Conservation (phyloP, 306 rosid genomes). For the Comarum palustre region DNA sequence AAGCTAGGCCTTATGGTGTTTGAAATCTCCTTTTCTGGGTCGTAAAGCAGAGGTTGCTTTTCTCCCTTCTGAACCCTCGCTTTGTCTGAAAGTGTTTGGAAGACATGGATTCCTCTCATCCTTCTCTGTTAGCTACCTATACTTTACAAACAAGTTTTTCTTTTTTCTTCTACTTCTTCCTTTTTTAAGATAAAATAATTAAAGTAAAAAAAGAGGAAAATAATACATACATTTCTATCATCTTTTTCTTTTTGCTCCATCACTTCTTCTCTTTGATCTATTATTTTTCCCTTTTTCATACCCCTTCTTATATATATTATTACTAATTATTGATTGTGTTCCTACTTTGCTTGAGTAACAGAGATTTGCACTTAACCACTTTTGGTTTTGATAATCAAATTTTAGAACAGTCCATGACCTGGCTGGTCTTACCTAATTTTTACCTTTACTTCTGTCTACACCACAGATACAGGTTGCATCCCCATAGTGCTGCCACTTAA, state of each 20-base stretch:
- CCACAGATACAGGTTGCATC: constrained; percentile 21
- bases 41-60: constrained; percentile 81
- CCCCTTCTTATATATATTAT: constrained; percentile 35
- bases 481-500: constrained; percentile 19
- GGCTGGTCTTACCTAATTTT: constrained; percentile 44
- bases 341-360: constrained; percentile 24
- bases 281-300: constrained; percentile 20
- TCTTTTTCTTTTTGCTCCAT: constrained; percentile 38
- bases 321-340: constrained; percentile 29
- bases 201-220: constrained; percentile 34
- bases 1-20: constrained; percentile 69
- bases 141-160: background rate
- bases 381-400: constrained; percentile 30
- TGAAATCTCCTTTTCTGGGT: constrained; percentile 97
- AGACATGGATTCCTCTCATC: constrained; percentile 82
- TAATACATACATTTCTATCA: constrained; percentile 37
- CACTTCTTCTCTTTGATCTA: constrained; percentile 20
- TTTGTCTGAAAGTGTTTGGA: constrained; percentile 97
- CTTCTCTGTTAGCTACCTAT: constrained; percentile 28
- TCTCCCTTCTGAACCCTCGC: constrained; percentile 73
- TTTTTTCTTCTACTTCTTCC: background rate
- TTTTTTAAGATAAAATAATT: constrained; percentile 19
- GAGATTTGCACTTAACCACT: constrained; percentile 45
- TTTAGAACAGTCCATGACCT: constrained; percentile 34
- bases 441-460: constrained; percentile 35